A percentile compares a stretch with the other conserved stretches of the same genome.
phyloP scores from a whole-genome alignment of 306 rosid species.

The Acmispon strigosus region DNA sequence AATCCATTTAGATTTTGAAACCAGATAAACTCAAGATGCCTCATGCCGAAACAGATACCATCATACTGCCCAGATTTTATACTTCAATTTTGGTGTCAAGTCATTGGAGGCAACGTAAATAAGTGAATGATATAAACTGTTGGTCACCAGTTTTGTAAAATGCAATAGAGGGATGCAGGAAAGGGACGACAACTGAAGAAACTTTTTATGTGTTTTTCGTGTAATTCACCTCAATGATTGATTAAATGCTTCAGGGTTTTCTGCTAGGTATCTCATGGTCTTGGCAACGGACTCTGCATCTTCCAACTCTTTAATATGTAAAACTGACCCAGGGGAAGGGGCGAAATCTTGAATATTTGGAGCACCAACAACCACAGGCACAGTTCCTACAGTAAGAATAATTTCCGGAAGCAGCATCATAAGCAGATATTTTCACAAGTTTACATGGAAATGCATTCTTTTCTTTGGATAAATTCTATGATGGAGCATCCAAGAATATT shows the following conservation, averaged over 20 bases:
- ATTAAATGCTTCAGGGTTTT: slow-evolving; percentile 74
- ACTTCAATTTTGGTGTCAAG: neutral
- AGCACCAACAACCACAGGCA: slow-evolving; percentile 93
- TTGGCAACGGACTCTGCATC: slow-evolving; percentile 69
- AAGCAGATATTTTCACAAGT: neutral
- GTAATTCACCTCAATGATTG: slow-evolving; percentile 63
- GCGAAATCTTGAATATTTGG: slow-evolving; percentile 89
- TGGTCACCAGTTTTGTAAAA: neutral
- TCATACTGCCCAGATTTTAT: neutral
- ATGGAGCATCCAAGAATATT: neutral
- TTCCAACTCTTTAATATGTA: slow-evolving; percentile 60
- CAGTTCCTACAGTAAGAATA: slow-evolving; percentile 46
- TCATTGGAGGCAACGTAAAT: neutral
- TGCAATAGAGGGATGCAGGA: neutral
- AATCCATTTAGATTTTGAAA: slow-evolving; percentile 3
- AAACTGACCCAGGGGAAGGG: slow-evolving; percentile 65
- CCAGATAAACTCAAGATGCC: slow-evolving; percentile 6
- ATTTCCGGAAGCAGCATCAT: slow-evolving; percentile 15
- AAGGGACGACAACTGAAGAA: neutral
- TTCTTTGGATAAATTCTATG: neutral
- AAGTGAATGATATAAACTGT: neutral
- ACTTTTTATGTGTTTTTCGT: neutral
- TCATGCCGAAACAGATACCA: neutral
- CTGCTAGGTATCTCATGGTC: slow-evolving; percentile 67
- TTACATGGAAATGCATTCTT: neutral